A percentile compares a stretch with the other conserved stretches of the same genome.
These are phyloP conservation scores for Arabis hirsuta DNA, from an alignment of 345 rosid genomes.

Conservation along the genomic window DNA sequence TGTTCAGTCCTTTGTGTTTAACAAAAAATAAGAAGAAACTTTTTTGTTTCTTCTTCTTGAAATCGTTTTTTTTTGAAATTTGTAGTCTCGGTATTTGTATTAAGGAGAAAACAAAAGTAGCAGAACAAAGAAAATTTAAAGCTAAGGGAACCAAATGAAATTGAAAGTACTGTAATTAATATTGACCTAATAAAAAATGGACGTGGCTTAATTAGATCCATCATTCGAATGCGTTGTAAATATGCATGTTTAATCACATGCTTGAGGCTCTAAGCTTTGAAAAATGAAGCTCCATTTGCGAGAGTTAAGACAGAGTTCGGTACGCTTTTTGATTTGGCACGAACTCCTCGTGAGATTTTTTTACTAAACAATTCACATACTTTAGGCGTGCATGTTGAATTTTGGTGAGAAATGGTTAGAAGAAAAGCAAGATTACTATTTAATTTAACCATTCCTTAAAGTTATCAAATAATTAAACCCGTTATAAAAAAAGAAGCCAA, in stretches of 20 bases:
- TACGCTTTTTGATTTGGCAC: conserved; percentile 22
- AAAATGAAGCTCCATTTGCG: conserved; percentile 10
- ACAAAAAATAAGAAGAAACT: too few relatives aligned
- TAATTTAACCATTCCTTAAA: not conserved
- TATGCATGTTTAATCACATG: conserved; percentile 17
- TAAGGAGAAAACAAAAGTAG: not conserved
- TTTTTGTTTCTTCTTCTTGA: not conserved
- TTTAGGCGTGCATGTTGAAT: conserved; percentile 2
- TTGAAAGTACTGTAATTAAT: conserved; percentile 10
- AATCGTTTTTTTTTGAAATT: not conserved
- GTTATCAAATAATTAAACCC: not conserved
- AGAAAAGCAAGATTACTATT: conserved; percentile 2
- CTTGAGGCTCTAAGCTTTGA: not conserved
- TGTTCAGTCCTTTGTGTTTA: too few relatives aligned
- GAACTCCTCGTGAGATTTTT: conserved; percentile 19
- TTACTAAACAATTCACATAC: conserved; percentile 30
- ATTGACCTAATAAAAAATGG: conserved; percentile 12
- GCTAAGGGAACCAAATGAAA: conserved; percentile 18
- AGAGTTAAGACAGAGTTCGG: conserved; percentile 37
- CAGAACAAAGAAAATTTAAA: not conserved
- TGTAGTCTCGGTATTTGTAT: conserved; percentile 1
- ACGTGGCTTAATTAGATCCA: conserved; percentile 32
- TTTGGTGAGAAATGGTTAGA: conserved; percentile 29
- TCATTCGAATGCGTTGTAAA: conserved; percentile 21
- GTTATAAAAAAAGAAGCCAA: not conserved